phyloP scores from a whole-genome alignment of 768 basidiomycete species.

The Leccinum boreale region DNA sequence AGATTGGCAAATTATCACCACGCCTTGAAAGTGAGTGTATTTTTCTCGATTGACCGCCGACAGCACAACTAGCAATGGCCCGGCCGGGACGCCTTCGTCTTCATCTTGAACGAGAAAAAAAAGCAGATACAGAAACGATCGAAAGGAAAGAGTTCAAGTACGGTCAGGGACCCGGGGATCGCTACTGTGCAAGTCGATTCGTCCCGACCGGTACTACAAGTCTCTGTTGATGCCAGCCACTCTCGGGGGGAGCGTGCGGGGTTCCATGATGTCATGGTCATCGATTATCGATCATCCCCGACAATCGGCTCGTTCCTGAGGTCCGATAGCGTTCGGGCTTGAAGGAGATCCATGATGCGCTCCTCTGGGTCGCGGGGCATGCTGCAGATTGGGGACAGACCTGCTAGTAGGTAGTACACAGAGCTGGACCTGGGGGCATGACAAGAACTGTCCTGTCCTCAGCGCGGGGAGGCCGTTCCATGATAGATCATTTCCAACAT shows the following conservation, averaged over 20 bases:
- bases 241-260: no score
- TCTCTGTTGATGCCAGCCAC: not conserved
- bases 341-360: constrained; percentile 54
- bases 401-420: not conserved
- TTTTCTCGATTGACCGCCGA: constrained; percentile 4
- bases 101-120: constrained; percentile 48
- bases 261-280: no score
- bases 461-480: no score
- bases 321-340: constrained; percentile 40
- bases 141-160: constrained; percentile 56
- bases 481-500: no score
- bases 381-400: constrained; percentile 6
- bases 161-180: constrained; percentile 42
- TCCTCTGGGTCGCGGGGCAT: constrained; percentile 50
- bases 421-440: constrained; percentile 34
- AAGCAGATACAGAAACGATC: constrained; percentile 45
- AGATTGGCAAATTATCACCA: constrained; percentile 28
- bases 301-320: constrained; percentile 54
- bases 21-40: constrained; percentile 31
- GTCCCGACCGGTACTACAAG: not conserved
- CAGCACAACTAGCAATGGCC: constrained; percentile 34
- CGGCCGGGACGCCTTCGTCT: constrained; percentile 38
- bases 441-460: no score
- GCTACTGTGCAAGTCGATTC: constrained; percentile 33
- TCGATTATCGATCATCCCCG: constrained; percentile 50